Base-by-base conservation (phyloP, 768 basidiomycete genomes). In the Boletus vinaceobasis region DNA sequence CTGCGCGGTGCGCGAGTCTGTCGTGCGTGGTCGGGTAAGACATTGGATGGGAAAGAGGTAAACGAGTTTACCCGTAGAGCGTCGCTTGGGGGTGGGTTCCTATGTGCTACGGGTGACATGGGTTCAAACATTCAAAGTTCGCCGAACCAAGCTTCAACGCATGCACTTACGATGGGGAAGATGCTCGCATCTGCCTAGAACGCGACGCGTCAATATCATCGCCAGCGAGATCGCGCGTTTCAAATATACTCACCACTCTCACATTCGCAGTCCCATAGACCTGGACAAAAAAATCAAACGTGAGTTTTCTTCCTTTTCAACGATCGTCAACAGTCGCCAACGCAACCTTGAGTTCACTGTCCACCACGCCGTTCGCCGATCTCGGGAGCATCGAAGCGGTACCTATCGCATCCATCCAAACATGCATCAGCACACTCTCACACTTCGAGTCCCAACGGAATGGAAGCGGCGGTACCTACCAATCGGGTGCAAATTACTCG, bases 311-410 rank as follows among this genome's bases (percentile, higher is more conserved):
- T 26, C 5, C 43, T 10, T n/a, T 15, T 9, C 33, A 11, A 47
- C 8, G 6, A 23, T 35, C 15, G 29, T 33, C 45, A 6, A 23
- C 6, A 10, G 7, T 15, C 14, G 15, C 10, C 21, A n/a, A 27
- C 35, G 19, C 6, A 42, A 53, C 57, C 57, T 62, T 62, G 19
- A 62, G 50, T 19, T 53, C 48, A n/a, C 43, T 37, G 27, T 55
- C 61, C 21, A 63, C 58, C 19, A 55, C 54, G 1, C 61, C 58
- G 10, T 63, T 55, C 5, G 50, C 48, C 9, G 51, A 59, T 13
- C 61, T 52, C 38, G 61, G 53, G n/a, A 63, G 61, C 61, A 56
- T 63, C 9, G 55, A 56, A 14, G 60, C 60, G 0, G 60, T 60
- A 23, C 60, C 60, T 60, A 17, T 10, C 29, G 13, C n/a, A 4